These are phyloP conservation scores for Singerocomus inundabilis DNA, from an alignment of 1,284 basidiomycete species.

Conservation along the genomic window DNA sequence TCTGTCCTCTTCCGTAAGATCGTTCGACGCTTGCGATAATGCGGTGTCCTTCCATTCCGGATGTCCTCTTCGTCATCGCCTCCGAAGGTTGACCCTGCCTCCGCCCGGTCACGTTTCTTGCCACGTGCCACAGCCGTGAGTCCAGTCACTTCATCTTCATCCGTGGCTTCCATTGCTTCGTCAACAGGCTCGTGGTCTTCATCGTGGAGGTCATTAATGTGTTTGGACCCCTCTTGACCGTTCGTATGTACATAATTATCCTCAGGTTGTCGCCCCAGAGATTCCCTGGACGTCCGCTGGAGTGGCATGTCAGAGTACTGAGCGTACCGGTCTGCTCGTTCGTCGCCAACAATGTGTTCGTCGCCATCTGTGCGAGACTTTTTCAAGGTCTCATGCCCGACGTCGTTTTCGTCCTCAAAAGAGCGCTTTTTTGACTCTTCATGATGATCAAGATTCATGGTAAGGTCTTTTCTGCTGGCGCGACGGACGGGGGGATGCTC, in stretches of 20 bases:
- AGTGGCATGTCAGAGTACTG: conserved; percentile 20
- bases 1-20: conserved; percentile 50
- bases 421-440: conserved; percentile 42
- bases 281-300: conserved; percentile 50
- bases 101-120: conserved; percentile 71
- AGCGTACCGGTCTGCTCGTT: conserved; percentile 44
- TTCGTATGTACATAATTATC: conserved; percentile 35
- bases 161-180: conserved; percentile 34
- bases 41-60: conserved; percentile 36
- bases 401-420: conserved; percentile 40
- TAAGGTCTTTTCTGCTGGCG: conserved; percentile 19
- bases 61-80: conserved; percentile 56
- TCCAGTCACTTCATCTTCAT: conserved; percentile 42
- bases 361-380: conserved; percentile 51
- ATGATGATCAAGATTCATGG: conserved; percentile 11
- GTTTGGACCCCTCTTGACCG: conserved; percentile 44
- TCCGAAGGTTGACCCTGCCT: conserved; percentile 69
- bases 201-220: conserved; percentile 45
- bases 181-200: conserved; percentile 32
- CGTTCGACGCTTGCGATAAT: conserved; percentile 47
- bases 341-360: conserved; percentile 45
- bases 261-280: conserved; percentile 41
- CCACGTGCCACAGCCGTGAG: conserved; percentile 47
- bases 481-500: conserved; percentile 24
- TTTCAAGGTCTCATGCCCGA: conserved; percentile 46